Evolutionary conservation across 352 stramenopile species (phyloP).

Genomic region (Phytophthora gonapodyides): DNA sequence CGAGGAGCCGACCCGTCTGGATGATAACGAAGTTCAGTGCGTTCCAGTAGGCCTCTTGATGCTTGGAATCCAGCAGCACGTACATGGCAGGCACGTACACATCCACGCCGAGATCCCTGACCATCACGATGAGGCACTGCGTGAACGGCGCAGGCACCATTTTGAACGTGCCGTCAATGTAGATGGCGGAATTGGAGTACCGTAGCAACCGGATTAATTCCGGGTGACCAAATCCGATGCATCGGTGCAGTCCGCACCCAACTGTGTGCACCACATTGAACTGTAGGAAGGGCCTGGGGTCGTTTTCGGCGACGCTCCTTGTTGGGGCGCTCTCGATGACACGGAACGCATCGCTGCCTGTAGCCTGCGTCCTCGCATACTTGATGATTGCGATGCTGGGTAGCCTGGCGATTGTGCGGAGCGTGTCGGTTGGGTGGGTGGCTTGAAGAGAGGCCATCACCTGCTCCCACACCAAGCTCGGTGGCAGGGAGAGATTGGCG

Average conservation of each 20-base stretch:
- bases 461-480: constrained; percentile 9
- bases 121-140: constrained; percentile 13
- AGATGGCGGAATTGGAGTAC: constrained; percentile 1
- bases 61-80: background rate
- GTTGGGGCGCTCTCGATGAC: constrained; percentile 10
- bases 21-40: too few relatives aligned
- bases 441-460: constrained; percentile 3
- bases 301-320: constrained; percentile 1
- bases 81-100: constrained; percentile 1
- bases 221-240: constrained; percentile 13
- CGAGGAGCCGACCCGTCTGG: too few relatives aligned
- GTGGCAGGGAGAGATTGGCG: constrained; percentile 2
- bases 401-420: background rate
- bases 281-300: constrained; percentile 10
- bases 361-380: constrained; percentile 2
- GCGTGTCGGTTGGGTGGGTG: background rate
- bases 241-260: constrained; percentile 10
- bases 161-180: constrained; percentile 14
- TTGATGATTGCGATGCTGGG: constrained; percentile 9
- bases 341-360: constrained; percentile 9
- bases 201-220: constrained; percentile 11
- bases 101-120: background rate
- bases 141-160: constrained; percentile 1
- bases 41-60: too few relatives aligned
- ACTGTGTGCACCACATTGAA: constrained; percentile 13